Evolutionary conservation across 2,329 filamentous ascomycete genomes (phyloP), one percentile per base, ranked within the genome.

Genomic region (Graphium sp.): DNA sequence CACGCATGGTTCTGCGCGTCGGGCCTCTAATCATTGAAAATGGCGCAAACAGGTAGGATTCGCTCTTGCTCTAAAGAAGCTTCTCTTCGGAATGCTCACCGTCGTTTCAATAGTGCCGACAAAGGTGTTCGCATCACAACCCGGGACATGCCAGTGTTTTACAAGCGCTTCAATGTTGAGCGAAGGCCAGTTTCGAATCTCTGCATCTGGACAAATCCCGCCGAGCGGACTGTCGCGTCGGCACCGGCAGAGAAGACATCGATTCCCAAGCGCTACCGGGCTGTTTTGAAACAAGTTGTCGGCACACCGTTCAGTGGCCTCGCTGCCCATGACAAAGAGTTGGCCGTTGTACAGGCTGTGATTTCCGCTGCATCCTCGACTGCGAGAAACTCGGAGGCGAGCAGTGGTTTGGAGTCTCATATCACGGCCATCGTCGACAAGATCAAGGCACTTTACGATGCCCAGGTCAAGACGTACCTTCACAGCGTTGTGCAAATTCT

Each of bases 1-100:
- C 55, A 3, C 53, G 54, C 24, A 55, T 55, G 50, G 48, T 46
- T 7, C 39, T 57, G 6, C 43, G 51, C 1, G 31, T 57, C 18
- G 53, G 54, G 1, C 51, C 53, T 5, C 22, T 58, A 15, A 32
- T 56, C 4, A 48, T 57, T 21, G 50, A 55, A 37, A 55, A 54
- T 34, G 52, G 50, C 6, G 45, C 50, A 5, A 36, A 39, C 13
- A 40, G 49, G 52, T 55, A 40, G 43, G 50, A 43, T 1, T 1
- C 1, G 6, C 7, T 10, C 10, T 6, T 1, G 4, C 5, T 13
- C 4, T 10, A 12, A 12, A 10, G n/a, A 6, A 14, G 8, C 1
- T n/a, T n/a, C n/a, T n/a, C n/a, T n/a, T n/a, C n/a, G n/a, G n/a
- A n/a, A n/a, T n/a, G n/a, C n/a, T n/a, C n/a, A n/a, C n/a, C n/a